Percentiles rank a stretch among this genome's conserved stretches.
Conservation (phyloP, 164 flowering plant species). For the Warburgia ugandensis region DNA sequence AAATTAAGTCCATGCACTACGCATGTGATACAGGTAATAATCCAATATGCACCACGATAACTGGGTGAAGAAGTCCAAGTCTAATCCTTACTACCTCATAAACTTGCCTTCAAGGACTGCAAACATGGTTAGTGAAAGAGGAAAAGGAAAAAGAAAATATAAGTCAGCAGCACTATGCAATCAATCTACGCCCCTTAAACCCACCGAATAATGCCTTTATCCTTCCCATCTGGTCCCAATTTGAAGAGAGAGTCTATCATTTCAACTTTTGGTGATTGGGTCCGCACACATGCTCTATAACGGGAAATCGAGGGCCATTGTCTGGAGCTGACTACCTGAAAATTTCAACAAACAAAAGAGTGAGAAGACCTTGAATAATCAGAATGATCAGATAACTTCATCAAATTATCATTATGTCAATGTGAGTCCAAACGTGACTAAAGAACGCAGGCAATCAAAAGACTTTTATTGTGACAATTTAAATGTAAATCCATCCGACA, state of each 20-base stretch:
- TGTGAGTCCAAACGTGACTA: not conserved
- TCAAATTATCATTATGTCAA: not conserved
- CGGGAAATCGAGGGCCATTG: conserved; percentile 78
- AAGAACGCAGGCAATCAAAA: not conserved
- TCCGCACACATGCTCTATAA: conserved; percentile 66
- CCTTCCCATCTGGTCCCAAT: conserved; percentile 42
- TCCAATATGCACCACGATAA: not conserved
- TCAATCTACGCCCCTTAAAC: too few species aligned
- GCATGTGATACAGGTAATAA: not conserved
- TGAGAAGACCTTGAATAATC: too few species aligned
- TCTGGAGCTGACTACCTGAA: conserved; percentile 83
- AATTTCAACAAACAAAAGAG: too few species aligned
- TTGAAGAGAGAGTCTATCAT: conserved; percentile 55
- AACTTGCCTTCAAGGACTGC: too few species aligned
- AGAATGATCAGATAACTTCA: too few species aligned
- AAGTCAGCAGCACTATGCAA: too few species aligned
- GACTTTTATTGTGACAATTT: not conserved
- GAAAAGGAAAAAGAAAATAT: not conserved
- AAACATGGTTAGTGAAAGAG: conserved; percentile 1
- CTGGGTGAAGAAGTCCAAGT: not conserved
- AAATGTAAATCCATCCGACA: not conserved
- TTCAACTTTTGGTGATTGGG: conserved; percentile 57
- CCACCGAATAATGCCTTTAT: conserved; percentile 87
- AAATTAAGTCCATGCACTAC: too few species aligned
- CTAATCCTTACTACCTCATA: not conserved